phyloP scores from a whole-genome alignment of 495 filamentous ascomycete species.

The Beverwykella pulmonaria region DNA sequence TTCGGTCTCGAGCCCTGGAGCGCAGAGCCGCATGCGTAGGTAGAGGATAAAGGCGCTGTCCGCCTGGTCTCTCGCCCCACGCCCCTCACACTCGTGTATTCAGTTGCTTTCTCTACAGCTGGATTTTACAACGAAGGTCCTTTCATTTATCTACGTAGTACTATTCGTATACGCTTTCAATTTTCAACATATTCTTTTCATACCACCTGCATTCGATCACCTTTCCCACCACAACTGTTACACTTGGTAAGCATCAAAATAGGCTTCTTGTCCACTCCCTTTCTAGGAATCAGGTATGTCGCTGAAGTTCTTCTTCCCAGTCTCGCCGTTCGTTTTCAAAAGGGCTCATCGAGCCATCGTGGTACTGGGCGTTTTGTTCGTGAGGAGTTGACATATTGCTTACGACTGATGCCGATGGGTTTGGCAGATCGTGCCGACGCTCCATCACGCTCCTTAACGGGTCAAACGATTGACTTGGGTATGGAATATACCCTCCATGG shows the following conservation, averaged over 20 bases:
- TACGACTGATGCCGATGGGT: background rate
- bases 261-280: background rate
- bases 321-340: background rate
- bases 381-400: background rate
- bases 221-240: background rate
- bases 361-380: background rate
- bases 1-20: background rate
- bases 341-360: background rate
- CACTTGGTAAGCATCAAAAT: background rate
- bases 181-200: background rate
- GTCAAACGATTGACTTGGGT: background rate
- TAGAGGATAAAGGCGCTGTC: constrained; percentile 16
- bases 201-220: background rate
- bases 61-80: too few relatives aligned
- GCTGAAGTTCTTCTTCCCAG: background rate
- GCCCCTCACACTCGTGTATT: too few relatives aligned
- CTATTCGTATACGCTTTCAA: too few relatives aligned
- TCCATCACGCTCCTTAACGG: background rate
- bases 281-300: background rate
- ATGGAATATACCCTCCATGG: background rate
- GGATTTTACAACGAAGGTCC: too few relatives aligned
- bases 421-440: background rate
- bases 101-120: too few relatives aligned
- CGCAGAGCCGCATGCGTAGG: constrained; percentile 32
- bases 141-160: too few relatives aligned